Evolutionary conservation across 1,284 basidiomycete genomes (phyloP).

Genomic region (Bjerkandera adusta): DNA sequence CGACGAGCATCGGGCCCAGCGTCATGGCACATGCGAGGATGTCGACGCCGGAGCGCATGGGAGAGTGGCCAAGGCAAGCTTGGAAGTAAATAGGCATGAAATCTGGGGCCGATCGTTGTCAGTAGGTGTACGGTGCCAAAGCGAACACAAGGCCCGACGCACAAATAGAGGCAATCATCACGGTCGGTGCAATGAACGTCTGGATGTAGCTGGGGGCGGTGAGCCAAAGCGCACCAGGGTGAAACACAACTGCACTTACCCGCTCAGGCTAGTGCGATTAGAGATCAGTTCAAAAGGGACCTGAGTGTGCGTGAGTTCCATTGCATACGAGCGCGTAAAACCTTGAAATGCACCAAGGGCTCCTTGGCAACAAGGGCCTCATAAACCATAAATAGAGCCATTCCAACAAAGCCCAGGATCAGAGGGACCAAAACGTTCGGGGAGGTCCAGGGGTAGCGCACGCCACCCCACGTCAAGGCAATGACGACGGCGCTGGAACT

Average conservation of each 20-base stretch:
- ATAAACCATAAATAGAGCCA: constrained; percentile 25
- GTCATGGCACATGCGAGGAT: constrained; percentile 33
- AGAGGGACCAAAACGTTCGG: constrained; percentile 35
- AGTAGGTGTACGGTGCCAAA: constrained; percentile 7
- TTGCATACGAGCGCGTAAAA: background rate
- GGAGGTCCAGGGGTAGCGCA: constrained; percentile 35
- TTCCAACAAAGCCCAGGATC: constrained; percentile 29
- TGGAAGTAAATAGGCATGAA: constrained; percentile 42
- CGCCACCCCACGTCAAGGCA: constrained; percentile 38
- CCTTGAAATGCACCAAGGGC: constrained; percentile 24
- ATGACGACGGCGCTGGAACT: constrained; percentile 30
- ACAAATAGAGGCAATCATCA: constrained; percentile 18
- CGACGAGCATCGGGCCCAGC: constrained; percentile 29
- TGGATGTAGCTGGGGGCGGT: constrained; percentile 6
- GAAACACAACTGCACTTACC: constrained; percentile 11
- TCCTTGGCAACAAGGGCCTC: constrained; percentile 21
- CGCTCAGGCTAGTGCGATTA: constrained; percentile 28
- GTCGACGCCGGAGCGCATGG: constrained; percentile 39
- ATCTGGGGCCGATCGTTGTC: constrained; percentile 16
- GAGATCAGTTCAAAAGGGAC: constrained; percentile 29
- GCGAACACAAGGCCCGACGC: background rate
- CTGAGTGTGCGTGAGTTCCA: constrained; percentile 9
- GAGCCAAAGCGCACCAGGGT: too few species aligned
- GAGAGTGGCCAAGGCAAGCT: constrained; percentile 35
- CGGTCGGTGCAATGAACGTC: constrained; percentile 19